Conservation (phyloP, 768 basidiomycete genomes). For the Mycena vulgaris region DNA sequence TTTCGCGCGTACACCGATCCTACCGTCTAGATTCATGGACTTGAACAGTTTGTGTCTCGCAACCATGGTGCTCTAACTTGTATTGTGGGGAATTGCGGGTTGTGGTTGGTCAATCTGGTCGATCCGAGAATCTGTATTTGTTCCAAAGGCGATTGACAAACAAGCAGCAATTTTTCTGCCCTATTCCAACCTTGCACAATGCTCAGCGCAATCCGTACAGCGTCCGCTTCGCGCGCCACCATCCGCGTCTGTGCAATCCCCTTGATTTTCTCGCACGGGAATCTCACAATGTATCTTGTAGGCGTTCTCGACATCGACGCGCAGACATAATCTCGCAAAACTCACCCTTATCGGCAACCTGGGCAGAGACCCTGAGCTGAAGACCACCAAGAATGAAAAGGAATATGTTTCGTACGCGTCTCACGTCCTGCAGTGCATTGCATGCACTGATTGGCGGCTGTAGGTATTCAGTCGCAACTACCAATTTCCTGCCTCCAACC, state of each 20-base stretch:
- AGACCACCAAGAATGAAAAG: conserved; percentile 78
- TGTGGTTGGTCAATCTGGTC: background rate
- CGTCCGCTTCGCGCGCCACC: conserved; percentile 33
- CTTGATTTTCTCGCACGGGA: background rate
- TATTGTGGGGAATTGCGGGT: background rate
- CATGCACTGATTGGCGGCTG: conserved; percentile 2
- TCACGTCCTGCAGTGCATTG: background rate
- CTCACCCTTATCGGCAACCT: conserved; percentile 84
- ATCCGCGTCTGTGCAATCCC: conserved; percentile 6
- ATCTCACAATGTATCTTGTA: conserved; percentile 44
- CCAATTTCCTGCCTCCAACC: conserved; percentile 70
- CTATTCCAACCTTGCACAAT: conserved; percentile 51
- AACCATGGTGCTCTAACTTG: conserved; percentile 61
- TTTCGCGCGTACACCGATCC: conserved; percentile 10
- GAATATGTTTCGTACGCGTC: conserved; percentile 81
- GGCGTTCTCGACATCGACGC: conserved; percentile 76
- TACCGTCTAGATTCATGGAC: conserved; percentile 87
- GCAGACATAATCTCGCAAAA: conserved; percentile 77
- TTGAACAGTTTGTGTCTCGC: conserved; percentile 93
- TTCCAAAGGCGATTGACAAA: background rate
- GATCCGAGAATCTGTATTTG: too few species aligned
- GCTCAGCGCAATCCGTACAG: conserved; percentile 66
- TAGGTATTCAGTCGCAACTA: conserved; percentile 87
- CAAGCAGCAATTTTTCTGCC: conserved; percentile 1
- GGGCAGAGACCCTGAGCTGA: conserved; percentile 78